Base-by-base conservation (phyloP, 345 rosid species). In the Eucalyptus regnans region DNA sequence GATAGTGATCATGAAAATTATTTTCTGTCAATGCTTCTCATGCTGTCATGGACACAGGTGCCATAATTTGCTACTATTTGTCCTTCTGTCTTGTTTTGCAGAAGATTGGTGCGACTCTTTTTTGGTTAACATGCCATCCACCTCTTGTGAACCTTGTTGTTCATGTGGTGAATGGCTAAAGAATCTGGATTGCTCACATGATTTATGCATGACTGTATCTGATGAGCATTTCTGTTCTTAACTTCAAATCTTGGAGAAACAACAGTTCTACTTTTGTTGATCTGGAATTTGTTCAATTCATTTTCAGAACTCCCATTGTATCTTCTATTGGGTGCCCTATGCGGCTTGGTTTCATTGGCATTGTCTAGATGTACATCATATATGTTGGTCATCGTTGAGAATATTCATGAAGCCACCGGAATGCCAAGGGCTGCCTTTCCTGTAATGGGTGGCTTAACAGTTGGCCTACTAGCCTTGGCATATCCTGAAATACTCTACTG, bases 401-500 rank as follows among this genome's bases (percentile, higher is more conserved):
- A 92, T 56, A 93, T 96, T 88, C 96, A 96, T 83, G 94, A 93
- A 88, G 92, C 90, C 87, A 89, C 90, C 81, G 97, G 97, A 89
- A 91, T 96, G 84, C 98, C 99, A 79, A 95, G 90, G 92, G 93
- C 97, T 86, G 90, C 92, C 4, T 96, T 96, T 89, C 99, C 99
- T 43, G 94, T 94, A 7, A 54, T 95, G 80, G 97, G 99, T 80
- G 97, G 97, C 87, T 92, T 96, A 89, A 91, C 93, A 23, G 91
- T 93, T 87, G 98, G 99, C 89, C 56, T 93, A 64, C 92, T 96
- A 90, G 97, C 98, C 89, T 91, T 97, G 93, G 95, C 92, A 84
- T 97, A 95, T 90, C 99, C 99, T 18, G 98, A 96, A 93, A 95
- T 96, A 92, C 95, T 97, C 11, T 97, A 96, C 91, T 96, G 99